These are phyloP conservation scores for Trichophyton mentagrophytes DNA, from an alignment of 2,329 filamentous ascomycete species.

Conservation along the genomic window DNA sequence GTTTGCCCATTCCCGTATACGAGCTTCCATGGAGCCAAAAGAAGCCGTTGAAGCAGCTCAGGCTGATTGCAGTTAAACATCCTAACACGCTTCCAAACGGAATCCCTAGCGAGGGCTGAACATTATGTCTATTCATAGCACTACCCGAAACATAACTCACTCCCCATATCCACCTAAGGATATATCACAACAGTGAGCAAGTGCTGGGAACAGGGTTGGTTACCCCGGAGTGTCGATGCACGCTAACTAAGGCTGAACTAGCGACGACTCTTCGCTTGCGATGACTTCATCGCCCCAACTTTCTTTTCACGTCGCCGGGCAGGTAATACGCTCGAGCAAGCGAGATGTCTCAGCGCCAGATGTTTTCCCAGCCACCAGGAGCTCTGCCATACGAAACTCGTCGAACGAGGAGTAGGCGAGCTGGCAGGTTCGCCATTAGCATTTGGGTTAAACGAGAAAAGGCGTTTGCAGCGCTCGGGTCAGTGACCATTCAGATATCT, in stretches of 20 bases:
- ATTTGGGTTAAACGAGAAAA: not conserved
- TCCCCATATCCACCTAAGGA: not conserved
- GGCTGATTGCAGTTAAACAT: not conserved
- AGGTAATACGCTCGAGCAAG: not conserved
- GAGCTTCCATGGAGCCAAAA: not conserved
- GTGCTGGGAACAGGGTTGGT: not conserved
- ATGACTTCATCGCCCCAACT: constrained; percentile 2
- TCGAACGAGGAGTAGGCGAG: not conserved
- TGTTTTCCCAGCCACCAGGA: not conserved
- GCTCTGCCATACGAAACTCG: not conserved
- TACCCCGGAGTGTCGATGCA: not conserved
- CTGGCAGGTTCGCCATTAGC: not conserved
- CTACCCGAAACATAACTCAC: not conserved
- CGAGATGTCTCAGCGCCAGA: not conserved
- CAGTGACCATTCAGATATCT: not conserved
- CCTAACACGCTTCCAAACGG: not conserved
- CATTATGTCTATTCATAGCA: not conserved
- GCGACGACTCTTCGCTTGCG: not conserved
- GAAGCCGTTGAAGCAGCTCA: not conserved
- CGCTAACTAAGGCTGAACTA: not conserved
- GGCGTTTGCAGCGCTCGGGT: not conserved
- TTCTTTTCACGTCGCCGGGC: not conserved
- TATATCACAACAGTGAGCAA: not conserved
- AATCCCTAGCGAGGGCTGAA: not conserved
- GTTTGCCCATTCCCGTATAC: not conserved